Conservation (phyloP, 78 protist genomes). For the Diacronema lutheri region DNA sequence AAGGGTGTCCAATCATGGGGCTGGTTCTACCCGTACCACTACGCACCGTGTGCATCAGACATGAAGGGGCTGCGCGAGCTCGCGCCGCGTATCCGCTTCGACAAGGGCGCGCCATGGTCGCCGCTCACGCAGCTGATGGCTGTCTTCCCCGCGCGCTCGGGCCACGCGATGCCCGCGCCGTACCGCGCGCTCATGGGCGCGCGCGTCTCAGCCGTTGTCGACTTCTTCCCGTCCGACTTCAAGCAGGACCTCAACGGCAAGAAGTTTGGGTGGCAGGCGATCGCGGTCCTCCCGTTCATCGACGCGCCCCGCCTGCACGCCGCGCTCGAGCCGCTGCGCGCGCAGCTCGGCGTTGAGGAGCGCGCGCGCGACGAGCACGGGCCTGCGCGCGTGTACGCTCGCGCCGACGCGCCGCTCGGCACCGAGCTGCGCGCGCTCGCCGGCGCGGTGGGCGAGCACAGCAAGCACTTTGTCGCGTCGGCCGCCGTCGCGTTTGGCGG, state of each 20-base stretch:
- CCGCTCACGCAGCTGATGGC: constrained; percentile 96
- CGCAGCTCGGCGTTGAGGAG: too few relatives aligned
- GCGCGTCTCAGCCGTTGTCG: constrained; percentile 68
- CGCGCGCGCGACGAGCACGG: too few relatives aligned
- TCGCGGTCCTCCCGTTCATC: constrained; percentile 94
- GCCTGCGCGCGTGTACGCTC: too few relatives aligned
- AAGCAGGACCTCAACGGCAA: constrained; percentile 81
- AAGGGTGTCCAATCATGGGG: constrained; percentile 27
- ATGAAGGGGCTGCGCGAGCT: background rate
- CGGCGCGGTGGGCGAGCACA: too few relatives aligned
- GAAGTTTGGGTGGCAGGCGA: constrained; percentile 74
- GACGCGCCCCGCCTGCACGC: constrained; percentile 51
- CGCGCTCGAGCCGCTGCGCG: too few relatives aligned
- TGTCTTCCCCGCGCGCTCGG: constrained; percentile 79
- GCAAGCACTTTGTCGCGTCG: too few relatives aligned
- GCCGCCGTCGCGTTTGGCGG: too few relatives aligned
- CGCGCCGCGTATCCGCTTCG: background rate
- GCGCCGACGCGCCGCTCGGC: too few relatives aligned
- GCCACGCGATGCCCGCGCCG: constrained; percentile 68
- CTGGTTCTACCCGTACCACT: constrained; percentile 88
- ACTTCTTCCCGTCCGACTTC: constrained; percentile 89
- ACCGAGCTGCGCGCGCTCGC: too few relatives aligned
- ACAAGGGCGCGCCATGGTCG: constrained; percentile 61
- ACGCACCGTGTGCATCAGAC: constrained; percentile 90
- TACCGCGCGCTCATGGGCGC: constrained; percentile 61